phyloP scores from a whole-genome alignment of 345 rosid species.

The Eutrema heterophyllum region DNA sequence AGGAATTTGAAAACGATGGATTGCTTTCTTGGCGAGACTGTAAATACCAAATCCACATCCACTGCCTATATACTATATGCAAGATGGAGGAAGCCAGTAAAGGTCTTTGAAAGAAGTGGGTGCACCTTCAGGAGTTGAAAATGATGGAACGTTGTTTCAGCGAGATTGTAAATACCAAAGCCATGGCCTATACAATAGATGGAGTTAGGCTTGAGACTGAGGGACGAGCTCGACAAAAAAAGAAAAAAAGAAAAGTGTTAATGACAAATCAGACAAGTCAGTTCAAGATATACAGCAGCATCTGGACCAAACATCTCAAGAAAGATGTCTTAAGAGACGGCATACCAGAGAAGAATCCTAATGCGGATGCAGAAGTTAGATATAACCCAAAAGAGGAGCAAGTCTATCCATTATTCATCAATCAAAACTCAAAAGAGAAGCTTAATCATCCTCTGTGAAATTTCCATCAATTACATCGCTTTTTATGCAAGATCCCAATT shows the following conservation, averaged over 20 bases:
- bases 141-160: not conserved
- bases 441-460: not conserved
- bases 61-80: too few relatives aligned
- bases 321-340: too few relatives aligned
- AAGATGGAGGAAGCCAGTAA: constrained; percentile 15
- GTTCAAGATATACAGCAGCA: too few relatives aligned
- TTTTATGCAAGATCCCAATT: not conserved
- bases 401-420: not conserved
- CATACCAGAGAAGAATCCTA: too few relatives aligned
- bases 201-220: constrained; percentile 11
- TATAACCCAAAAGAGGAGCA: not conserved
- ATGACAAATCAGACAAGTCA: too few relatives aligned
- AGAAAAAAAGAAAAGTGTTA: too few relatives aligned
- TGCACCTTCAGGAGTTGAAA: constrained; percentile 20
- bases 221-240: too few relatives aligned
- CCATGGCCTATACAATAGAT: constrained; percentile 12
- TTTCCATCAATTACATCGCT: not conserved
- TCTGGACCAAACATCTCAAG: too few relatives aligned
- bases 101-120: not conserved
- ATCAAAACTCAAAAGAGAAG: not conserved
- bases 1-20: too few relatives aligned
- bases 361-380: too few relatives aligned
- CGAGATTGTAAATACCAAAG: not conserved
- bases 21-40: too few relatives aligned
- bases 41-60: too few relatives aligned